Percentiles rank a stretch among this genome's conserved stretches.
Evolutionary conservation across 495 filamentous ascomycete genomes (phyloP).

Genomic region (Lophium mytilinum): DNA sequence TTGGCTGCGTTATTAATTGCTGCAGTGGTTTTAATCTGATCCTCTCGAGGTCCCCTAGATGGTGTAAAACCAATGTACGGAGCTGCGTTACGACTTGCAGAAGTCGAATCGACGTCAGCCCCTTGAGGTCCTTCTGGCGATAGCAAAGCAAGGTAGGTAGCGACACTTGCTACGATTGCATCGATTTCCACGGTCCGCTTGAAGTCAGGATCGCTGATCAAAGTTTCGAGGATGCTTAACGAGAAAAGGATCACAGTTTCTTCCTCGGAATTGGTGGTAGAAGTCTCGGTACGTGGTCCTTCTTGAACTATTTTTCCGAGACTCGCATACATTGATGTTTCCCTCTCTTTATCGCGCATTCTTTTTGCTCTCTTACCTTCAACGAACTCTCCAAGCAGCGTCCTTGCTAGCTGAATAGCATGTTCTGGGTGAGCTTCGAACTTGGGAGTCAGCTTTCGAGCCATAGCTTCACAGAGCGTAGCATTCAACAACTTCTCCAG

Average conservation of each 20-base stretch:
- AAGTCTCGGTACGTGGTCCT: neutral
- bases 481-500: slow-evolving; percentile 41
- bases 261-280: neutral
- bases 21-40: neutral
- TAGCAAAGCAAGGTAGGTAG: slow-evolving; percentile 10
- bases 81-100: too few relatives aligned
- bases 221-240: slow-evolving; percentile 18
- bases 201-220: slow-evolving; percentile 17
- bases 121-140: neutral
- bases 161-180: neutral
- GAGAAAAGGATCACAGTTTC: slow-evolving; percentile 22
- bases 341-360: slow-evolving; percentile 4
- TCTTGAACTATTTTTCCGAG: slow-evolving; percentile 7
- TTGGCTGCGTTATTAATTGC: slow-evolving; percentile 13
- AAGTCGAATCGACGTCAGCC: too few relatives aligned
- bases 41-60: too few relatives aligned
- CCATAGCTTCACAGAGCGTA: slow-evolving; percentile 59
- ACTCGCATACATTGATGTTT: slow-evolving; percentile 6
- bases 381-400: slow-evolving; percentile 43
- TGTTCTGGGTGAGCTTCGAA: slow-evolving; percentile 55
- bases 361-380: slow-evolving; percentile 28
- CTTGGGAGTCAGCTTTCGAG: slow-evolving; percentile 57
- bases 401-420: slow-evolving; percentile 53
- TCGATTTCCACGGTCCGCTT: neutral
- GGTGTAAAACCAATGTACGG: too few relatives aligned